Evolutionary conservation across 73 alveolate genomes (phyloP).

Genomic region (Paramecium bursaria): DNA sequence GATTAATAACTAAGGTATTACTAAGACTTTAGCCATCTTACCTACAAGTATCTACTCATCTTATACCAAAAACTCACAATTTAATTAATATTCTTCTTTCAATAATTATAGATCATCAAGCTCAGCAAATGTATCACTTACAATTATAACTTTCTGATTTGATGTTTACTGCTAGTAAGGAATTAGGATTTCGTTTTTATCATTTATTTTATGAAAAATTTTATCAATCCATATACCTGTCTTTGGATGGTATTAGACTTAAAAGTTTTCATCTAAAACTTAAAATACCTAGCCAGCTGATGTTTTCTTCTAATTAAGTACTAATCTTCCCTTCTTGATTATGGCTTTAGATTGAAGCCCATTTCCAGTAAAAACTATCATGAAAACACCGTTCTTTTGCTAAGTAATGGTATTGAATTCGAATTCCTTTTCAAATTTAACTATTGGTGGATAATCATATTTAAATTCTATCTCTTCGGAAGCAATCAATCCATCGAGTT

Average conservation of each 20-base stretch:
- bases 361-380: slow-evolving; percentile 59
- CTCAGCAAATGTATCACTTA: slow-evolving; percentile 19
- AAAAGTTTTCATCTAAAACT: slow-evolving; percentile 24
- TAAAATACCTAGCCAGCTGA: slow-evolving; percentile 41
- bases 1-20: neutral
- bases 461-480: slow-evolving; percentile 46
- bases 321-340: slow-evolving; percentile 42
- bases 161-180: neutral
- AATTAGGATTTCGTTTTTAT: slow-evolving; percentile 48
- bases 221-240: slow-evolving; percentile 55
- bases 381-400: slow-evolving; percentile 23
- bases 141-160: slow-evolving; percentile 34
- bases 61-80: slow-evolving; percentile 12
- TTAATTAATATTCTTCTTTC: neutral
- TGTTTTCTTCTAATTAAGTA: slow-evolving; percentile 8
- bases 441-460: slow-evolving; percentile 36
- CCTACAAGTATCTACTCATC: neutral
- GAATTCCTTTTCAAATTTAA: slow-evolving; percentile 35
- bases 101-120: neutral
- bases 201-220: slow-evolving; percentile 5
- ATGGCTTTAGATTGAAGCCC: slow-evolving; percentile 45
- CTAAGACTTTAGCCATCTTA: neutral
- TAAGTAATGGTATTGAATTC: slow-evolving; percentile 45
- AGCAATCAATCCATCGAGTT: slow-evolving; percentile 59
- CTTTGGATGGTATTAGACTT: slow-evolving; percentile 30